Base-by-base conservation (phyloP, 1,284 basidiomycete species). In the Takashimella koratensis region DNA sequence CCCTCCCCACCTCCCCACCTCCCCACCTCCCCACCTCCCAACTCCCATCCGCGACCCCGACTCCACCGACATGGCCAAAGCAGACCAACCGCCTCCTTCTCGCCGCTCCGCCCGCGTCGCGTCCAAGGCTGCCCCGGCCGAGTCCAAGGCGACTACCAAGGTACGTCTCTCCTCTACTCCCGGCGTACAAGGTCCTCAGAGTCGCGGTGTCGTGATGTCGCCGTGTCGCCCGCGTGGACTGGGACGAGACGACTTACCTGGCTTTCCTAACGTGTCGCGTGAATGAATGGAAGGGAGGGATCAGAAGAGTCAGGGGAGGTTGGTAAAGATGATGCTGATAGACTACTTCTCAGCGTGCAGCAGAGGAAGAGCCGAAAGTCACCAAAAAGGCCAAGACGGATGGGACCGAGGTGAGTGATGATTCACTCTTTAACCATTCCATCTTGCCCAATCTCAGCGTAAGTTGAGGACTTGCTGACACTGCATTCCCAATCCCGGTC, bases 1-100 rank as follows among this genome's bases (percentile, higher is more conserved):
- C 20, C 44, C 27, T 21, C 40, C 41, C 49, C 26, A 30, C 49
- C 48, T 23, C 49, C 22, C 36, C 48, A 5, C 5, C 26, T 22
- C 49, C 45, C 44, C 24, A 44, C 16, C 10, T 47, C 40, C 16
- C 8, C 22, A 16, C 44, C 40, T 16, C 45, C 27, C 30, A 36
- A 8, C 30, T 16, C 23, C 65, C 39, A 12, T 54, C 52, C 30
- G 8, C 24, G n/a, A 46, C 45, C 26, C 20, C 26, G 40, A 64
- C 56, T 20, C 62, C 51, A 22, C 52, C 56, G 19, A 44, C 69
- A 60, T 57, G 51, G 51, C 53, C 56, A 68, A 70, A 55, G 45
- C 51, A 11, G 58, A 56, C 21, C 51, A 36, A 36, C 30, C 57
- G 10, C 53, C 53, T 39, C 58, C 58, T 22, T 54, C 51, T 19